Percentiles rank a stretch among this genome's conserved stretches.
Evolutionary conservation across 345 rosid species (phyloP).

Genomic region (Salix arbutifolia): DNA sequence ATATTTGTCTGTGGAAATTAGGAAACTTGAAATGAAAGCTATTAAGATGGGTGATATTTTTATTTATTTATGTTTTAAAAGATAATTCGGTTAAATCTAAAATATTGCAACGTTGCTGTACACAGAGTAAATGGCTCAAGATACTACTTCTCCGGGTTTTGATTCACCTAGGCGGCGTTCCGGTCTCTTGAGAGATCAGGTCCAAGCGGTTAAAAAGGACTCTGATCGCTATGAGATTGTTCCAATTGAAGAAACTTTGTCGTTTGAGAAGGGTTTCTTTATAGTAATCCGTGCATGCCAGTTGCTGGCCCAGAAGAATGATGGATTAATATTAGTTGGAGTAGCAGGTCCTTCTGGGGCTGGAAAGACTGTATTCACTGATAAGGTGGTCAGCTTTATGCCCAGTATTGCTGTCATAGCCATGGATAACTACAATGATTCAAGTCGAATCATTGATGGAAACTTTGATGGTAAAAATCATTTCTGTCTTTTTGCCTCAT

Average conservation of each 20-base stretch:
- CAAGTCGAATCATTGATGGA: conserved; percentile 84
- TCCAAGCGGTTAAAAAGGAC: conserved; percentile 70
- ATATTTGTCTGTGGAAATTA: too few species aligned
- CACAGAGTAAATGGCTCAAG: conserved; percentile 52
- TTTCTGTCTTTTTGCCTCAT: background rate
- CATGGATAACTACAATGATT: conserved; percentile 93
- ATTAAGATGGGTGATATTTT: too few species aligned
- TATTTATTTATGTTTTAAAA: too few species aligned
- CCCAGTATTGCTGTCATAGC: conserved; percentile 88
- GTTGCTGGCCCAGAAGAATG: conserved; percentile 80
- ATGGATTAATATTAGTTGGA: conserved; percentile 82
- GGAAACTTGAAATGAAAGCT: too few species aligned
- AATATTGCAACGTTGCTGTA: background rate
- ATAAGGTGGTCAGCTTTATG: conserved; percentile 83
- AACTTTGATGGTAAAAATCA: conserved; percentile 79
- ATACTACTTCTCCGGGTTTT: conserved; percentile 38
- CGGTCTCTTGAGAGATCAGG: conserved; percentile 83
- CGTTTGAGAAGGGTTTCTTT: conserved; percentile 94
- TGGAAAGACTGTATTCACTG: conserved; percentile 93
- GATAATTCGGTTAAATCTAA: too few species aligned
- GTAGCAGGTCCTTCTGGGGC: conserved; percentile 99
- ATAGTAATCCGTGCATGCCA: conserved; percentile 90
- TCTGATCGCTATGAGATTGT: conserved; percentile 76
- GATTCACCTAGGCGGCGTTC: conserved; percentile 78
- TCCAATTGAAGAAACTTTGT: conserved; percentile 66